phyloP scores from a whole-genome alignment of 768 basidiomycete genomes.

The Mrakia frigida region DNA sequence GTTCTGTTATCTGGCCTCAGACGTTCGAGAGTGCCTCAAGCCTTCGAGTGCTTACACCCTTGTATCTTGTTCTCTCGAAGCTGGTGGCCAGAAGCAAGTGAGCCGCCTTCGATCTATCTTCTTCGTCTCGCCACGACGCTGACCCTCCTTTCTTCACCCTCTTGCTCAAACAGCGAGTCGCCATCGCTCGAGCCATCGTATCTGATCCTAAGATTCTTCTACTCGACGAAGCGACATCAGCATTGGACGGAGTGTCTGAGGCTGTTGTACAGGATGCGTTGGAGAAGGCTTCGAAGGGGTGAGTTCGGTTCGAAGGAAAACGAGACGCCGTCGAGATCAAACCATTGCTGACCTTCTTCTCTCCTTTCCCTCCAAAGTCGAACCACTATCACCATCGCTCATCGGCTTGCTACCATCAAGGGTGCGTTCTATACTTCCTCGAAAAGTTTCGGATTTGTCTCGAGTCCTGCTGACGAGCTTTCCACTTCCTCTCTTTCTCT shows the following conservation, averaged over 20 bases:
- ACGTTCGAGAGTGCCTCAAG: too few relatives aligned
- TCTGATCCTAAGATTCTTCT: conserved; percentile 79
- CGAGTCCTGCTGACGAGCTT: too few relatives aligned
- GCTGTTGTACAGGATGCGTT: conserved; percentile 85
- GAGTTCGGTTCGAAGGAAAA: conserved; percentile 31
- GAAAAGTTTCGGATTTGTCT: too few relatives aligned
- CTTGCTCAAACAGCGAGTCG: conserved; percentile 58
- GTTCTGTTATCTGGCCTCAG: too few relatives aligned
- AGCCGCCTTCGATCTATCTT: conserved; percentile 40
- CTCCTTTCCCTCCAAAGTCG: not conserved
- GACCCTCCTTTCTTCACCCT: not conserved
- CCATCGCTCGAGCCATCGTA: conserved; percentile 83
- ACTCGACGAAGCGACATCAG: conserved; percentile 60
- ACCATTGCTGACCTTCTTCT: not conserved
- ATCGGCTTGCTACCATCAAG: conserved; percentile 53
- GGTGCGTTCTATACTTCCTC: conserved; percentile 49
- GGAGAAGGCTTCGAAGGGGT: conserved; percentile 71
- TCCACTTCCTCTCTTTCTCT: conserved; percentile 55
- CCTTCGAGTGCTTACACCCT: too few relatives aligned
- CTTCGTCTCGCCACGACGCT: conserved; percentile 35
- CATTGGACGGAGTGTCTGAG: conserved; percentile 83
- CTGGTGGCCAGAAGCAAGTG: conserved; percentile 67
- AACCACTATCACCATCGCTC: conserved; percentile 51
- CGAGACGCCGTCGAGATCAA: not conserved
- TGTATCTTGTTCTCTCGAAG: too few relatives aligned